Base-by-base conservation (phyloP, 2,329 filamentous ascomycete species). In the Dactylellina leptospora region DNA sequence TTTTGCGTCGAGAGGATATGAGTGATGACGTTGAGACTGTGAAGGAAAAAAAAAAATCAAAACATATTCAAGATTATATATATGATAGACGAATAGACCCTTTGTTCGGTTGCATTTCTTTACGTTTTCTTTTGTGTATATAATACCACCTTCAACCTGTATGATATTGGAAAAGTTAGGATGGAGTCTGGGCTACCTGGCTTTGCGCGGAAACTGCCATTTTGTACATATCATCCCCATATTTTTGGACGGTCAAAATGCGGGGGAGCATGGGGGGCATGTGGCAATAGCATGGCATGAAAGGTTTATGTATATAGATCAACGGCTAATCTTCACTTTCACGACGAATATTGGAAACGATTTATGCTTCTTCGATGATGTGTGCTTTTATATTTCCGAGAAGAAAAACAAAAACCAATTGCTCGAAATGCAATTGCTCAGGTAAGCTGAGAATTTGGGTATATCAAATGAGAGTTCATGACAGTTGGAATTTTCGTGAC, bases 381-480 rank as follows among this genome's bases (percentile, higher is more conserved):
- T 38, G 11, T 45, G 23, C 56, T 62, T 62, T 62, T 45, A 44
- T 62, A 53, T 58, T 48, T 53, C 16, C 10, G 16, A 16, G 5
- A 33, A 33, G 11, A 33, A 40, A 40, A 40, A 38, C n/a, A n/a
- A n/a, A n/a, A n/a, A n/a, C n/a, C n/a, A n/a, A n/a, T n/a, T 40
- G 13, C 36, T 40, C 36, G 13, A 40, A 40, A 40, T n/a, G n/a
- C n/a, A 55, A 55, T 40, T 40, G 10, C 18, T 45, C 45, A 44
- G 28, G n/a, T 36, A 56, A 44, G 23, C 11, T 48, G 18, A 42
- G 38, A 28, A 28, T 38, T 22, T 11, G 68, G 68, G 68, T 72
- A 72, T 72, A 64, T 72, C 16, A 72, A 72, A 40, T 36, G 68
- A 72, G 68, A 64, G 68, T 72, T 72, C 68, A 44, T 72, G 53